These are phyloP conservation scores for Fusarium xyrophilum DNA, from an alignment of 2,329 filamentous ascomycete species.

Conservation along the genomic window DNA sequence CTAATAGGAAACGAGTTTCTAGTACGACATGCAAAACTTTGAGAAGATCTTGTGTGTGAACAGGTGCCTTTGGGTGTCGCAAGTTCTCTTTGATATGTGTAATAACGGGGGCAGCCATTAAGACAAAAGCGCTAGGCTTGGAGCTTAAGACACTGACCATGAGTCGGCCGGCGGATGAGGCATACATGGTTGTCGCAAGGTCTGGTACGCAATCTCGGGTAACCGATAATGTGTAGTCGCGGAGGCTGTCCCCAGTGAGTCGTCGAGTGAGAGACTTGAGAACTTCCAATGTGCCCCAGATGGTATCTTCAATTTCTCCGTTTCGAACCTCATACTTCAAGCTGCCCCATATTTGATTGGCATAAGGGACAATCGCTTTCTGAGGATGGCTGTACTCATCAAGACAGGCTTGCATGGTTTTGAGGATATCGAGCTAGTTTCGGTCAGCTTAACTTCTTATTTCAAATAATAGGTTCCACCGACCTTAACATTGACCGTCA, in stretches of 20 bases:
- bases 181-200: slow-evolving; percentile 60
- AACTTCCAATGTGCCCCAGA: slow-evolving; percentile 63
- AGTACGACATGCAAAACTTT: slow-evolving; percentile 60
- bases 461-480: neutral
- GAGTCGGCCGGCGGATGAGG: slow-evolving; percentile 59
- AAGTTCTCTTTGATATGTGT: slow-evolving; percentile 60
- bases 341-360: slow-evolving; percentile 63
- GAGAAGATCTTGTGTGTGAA: slow-evolving; percentile 60
- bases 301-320: slow-evolving; percentile 64
- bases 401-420: slow-evolving; percentile 62
- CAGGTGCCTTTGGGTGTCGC: slow-evolving; percentile 56
- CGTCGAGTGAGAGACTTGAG: slow-evolving; percentile 57
- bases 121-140: slow-evolving; percentile 55
- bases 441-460: slow-evolving; percentile 17
- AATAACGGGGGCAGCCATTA: slow-evolving; percentile 55
- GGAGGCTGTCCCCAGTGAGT: slow-evolving; percentile 54
- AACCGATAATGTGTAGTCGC: slow-evolving; percentile 56
- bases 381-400: slow-evolving; percentile 56
- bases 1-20: slow-evolving; percentile 53
- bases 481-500: slow-evolving; percentile 65
- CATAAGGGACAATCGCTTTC: slow-evolving; percentile 57
- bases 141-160: slow-evolving; percentile 60
- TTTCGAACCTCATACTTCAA: slow-evolving; percentile 69
- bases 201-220: slow-evolving; percentile 63
- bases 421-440: slow-evolving; percentile 59